Conservation (phyloP, 345 rosid genomes). For the Populus alba region DNA sequence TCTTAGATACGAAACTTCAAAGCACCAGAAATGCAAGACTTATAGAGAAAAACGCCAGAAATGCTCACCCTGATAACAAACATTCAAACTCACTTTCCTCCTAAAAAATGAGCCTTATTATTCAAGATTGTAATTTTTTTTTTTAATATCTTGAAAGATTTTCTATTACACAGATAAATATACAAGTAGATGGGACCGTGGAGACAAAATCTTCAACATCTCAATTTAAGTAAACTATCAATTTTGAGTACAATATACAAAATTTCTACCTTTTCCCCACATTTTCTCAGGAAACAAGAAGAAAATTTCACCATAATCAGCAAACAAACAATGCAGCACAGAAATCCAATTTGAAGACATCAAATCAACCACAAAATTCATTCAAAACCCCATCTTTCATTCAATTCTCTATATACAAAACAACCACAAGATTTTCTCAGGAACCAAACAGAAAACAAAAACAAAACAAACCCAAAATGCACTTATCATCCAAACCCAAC, state of each 20-base stretch:
- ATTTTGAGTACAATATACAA: too few relatives aligned
- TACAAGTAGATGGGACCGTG: background rate
- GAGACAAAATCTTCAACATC: background rate
- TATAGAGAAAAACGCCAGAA: background rate
- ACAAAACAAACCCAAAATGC: constrained; percentile 3
- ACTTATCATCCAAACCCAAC: background rate
- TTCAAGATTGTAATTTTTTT: background rate
- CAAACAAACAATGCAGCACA: background rate
- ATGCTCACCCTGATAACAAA: background rate
- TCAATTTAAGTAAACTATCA: background rate
- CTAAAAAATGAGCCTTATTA: background rate
- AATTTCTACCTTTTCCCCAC: background rate
- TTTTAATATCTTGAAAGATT: background rate
- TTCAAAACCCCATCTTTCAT: background rate
- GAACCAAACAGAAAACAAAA: constrained; percentile 3
- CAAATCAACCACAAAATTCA: background rate
- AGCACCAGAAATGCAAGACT: background rate
- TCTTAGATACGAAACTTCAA: background rate
- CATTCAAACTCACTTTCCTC: background rate
- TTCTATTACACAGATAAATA: background rate
- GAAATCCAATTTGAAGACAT: background rate
- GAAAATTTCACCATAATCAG: background rate
- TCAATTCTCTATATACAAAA: background rate
- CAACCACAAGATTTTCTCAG: constrained; percentile 3
- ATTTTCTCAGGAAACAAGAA: background rate